phyloP scores from a whole-genome alignment of 208 protist genomes.

The Crithidia expoeki region DNA sequence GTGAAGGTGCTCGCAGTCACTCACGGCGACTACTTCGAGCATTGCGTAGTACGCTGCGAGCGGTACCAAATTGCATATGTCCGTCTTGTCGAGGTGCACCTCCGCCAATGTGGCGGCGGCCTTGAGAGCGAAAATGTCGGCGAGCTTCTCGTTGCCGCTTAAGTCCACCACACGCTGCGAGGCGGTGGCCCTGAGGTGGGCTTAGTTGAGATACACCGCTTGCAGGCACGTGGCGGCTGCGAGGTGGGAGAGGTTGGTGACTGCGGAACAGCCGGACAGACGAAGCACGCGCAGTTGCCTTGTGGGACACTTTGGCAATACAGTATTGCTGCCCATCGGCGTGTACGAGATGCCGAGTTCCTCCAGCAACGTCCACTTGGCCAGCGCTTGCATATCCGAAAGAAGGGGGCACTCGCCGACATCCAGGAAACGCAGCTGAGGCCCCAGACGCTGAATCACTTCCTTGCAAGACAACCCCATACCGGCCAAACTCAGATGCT shows the following conservation, averaged over 20 bases:
- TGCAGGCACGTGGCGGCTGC: not conserved
- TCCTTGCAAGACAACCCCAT: not conserved
- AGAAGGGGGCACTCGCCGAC: not conserved
- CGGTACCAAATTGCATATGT: slow-evolving; percentile 2
- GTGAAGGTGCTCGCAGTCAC: slow-evolving; percentile 8
- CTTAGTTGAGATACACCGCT: not conserved
- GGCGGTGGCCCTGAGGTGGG: not conserved
- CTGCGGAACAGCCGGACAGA: not conserved
- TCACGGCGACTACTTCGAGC: slow-evolving; percentile 10
- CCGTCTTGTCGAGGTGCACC: slow-evolving; percentile 10
- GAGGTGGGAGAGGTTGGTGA: slow-evolving; percentile 13
- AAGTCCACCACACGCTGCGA: slow-evolving; percentile 6
- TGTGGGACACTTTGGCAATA: not conserved
- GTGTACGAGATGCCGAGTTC: slow-evolving; percentile 18
- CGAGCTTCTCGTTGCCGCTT: slow-evolving; percentile 5
- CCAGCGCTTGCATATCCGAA: not conserved
- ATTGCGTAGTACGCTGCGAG: slow-evolving; percentile 3
- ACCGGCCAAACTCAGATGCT: not conserved
- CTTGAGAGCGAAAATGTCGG: slow-evolving; percentile 2
- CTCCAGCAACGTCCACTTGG: slow-evolving; percentile 6
- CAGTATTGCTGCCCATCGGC: not conserved
- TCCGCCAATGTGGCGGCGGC: not conserved
- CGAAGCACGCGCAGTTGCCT: not conserved
- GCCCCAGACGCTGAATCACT: not conserved
- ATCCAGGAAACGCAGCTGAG: slow-evolving; percentile 3